Base-by-base conservation (phyloP, 768 basidiomycete genomes). In the Mycena pura region DNA sequence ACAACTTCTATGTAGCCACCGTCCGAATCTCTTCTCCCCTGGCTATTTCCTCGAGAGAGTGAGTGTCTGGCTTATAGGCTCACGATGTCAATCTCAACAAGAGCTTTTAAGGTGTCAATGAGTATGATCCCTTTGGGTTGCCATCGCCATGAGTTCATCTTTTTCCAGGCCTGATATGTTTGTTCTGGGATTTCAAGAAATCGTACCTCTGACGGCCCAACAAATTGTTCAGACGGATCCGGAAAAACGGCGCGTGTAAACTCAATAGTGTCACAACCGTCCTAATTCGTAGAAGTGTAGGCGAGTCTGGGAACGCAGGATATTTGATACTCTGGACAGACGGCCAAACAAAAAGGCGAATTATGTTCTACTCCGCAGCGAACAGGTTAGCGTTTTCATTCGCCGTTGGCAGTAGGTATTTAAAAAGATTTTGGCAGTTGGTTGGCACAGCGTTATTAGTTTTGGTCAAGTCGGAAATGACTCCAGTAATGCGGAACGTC, bases 191-290 rank as follows among this genome's bases (percentile, higher is more conserved):
- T 97, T 98, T 72, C 96, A 99, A 74, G 97, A 99, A 75, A 95
- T 99, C 52, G 97, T 99, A 0, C 95, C 95, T 5, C 83, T 99
- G 45, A 98, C 94, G n/a, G 94, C 97, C 3, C 94, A 96, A 69
- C 96, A 98, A 73, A 98, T 99, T 40, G 82, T 98, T 15, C 95
- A 97, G 73, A 90, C 95, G 6, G 96, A 98, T 74, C 95, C 96
- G 1, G 94, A 95, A 71, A 95, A 94, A 77, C 85, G 86, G 93
- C 90, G 51, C 22, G 79, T 21, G 14, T 60, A 34, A 28, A 40
- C 32, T 13, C 28, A 43, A 29, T 28, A 34, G 17, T 31, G n/a
- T n/a, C n/a, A 38, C 6, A 40, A 5, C 34, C 25, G 29, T 32
- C 29, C 62, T 44, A 52, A 57, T n/a, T 24, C 9, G 39, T 32